Evolutionary conservation across 176 grass and related monocot genomes (phyloP).

Genomic region (Lolium perenne): DNA sequence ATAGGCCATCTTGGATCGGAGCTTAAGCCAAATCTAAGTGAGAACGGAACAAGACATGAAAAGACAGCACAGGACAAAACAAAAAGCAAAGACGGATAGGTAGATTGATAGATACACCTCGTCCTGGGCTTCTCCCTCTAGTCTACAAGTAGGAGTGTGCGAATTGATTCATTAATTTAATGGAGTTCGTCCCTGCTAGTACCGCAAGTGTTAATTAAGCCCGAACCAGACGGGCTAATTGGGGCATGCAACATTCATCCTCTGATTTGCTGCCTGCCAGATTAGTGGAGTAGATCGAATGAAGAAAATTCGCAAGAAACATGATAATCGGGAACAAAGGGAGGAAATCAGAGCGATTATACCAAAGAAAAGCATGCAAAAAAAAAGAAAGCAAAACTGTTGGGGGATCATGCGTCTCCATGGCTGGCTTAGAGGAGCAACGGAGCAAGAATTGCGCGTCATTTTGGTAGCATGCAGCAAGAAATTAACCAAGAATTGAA

Average conservation of each 20-base stretch:
- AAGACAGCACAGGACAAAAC: constrained; percentile 68
- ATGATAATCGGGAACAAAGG: background rate
- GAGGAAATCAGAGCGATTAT: background rate
- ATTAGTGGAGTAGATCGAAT: background rate
- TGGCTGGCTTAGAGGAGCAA: background rate
- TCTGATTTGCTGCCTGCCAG: background rate
- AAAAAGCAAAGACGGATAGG: constrained; percentile 41
- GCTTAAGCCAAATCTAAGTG: constrained; percentile 42
- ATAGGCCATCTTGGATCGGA: constrained; percentile 4
- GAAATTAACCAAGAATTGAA: background rate
- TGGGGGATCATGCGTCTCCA: constrained; percentile 26
- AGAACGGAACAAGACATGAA: constrained; percentile 15
- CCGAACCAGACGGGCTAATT: background rate
- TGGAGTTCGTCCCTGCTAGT: background rate
- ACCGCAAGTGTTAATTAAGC: background rate
- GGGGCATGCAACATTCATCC: background rate
- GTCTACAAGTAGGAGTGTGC: background rate
- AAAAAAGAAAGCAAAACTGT: background rate
- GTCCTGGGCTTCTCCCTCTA: constrained; percentile 18
- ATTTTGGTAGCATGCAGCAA: background rate
- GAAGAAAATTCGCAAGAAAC: background rate
- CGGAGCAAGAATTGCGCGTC: background rate
- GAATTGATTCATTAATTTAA: background rate
- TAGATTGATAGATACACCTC: background rate
- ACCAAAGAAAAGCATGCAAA: background rate